Evolutionary conservation across 306 rosid species (phyloP).

Genomic region (Cucumis cinereus): DNA sequence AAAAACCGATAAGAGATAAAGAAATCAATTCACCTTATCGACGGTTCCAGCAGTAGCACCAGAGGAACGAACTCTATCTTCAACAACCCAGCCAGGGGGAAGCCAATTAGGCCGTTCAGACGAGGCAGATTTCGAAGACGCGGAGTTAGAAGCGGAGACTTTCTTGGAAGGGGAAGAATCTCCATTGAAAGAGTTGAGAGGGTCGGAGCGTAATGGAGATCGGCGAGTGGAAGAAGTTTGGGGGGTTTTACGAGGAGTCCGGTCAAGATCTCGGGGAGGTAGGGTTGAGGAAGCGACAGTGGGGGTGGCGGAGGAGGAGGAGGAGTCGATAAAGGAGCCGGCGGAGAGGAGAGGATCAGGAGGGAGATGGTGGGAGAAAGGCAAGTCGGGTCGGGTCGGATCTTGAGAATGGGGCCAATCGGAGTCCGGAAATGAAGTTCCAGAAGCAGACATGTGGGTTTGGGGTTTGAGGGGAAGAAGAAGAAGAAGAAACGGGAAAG

Average conservation of each 20-base stretch:
- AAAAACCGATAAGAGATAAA: background rate
- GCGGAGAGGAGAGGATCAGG: conserved; percentile 32
- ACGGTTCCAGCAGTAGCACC: conserved; percentile 40
- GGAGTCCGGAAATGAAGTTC: conserved; percentile 8
- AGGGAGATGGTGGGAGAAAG: background rate
- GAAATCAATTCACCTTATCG: conserved; percentile 27
- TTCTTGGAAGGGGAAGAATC: conserved; percentile 11
- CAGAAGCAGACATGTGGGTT: conserved; percentile 4
- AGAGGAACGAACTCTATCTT: conserved; percentile 38
- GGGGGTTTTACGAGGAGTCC: background rate
- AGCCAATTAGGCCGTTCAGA: conserved; percentile 23
- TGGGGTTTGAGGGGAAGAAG: background rate
- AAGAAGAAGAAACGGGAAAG: background rate
- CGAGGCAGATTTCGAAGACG: background rate
- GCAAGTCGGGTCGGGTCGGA: background rate
- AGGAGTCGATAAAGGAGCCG: conserved; percentile 27
- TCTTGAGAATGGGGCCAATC: background rate
- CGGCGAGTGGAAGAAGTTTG: background rate
- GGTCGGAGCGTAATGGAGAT: background rate
- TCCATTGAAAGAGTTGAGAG: background rate
- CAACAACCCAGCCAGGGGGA: conserved; percentile 30
- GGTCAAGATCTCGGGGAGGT: background rate
- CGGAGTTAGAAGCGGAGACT: background rate
- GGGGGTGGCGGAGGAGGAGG: background rate
- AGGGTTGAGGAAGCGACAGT: background rate